phyloP scores from a whole-genome alignment of 2,329 filamentous ascomycete species.

The Alternaria alternata region DNA sequence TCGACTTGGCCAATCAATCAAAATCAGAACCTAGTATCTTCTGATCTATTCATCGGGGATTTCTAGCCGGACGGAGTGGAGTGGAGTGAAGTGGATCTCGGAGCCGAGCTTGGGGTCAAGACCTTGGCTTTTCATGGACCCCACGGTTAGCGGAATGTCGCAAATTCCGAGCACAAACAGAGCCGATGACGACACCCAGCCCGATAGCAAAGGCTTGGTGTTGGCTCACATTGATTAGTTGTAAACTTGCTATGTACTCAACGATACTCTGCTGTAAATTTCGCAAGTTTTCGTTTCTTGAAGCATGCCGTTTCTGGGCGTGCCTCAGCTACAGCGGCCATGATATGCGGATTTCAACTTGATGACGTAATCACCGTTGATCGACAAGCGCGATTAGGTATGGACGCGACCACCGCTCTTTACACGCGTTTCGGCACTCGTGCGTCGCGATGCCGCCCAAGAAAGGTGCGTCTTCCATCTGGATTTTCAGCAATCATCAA shows the following conservation, averaged over 20 bases:
- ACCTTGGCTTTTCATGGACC: too few relatives aligned
- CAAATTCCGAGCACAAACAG: too few relatives aligned
- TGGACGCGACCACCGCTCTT: background rate
- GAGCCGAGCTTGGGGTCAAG: too few relatives aligned
- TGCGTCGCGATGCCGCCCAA: background rate
- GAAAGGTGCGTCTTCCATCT: background rate
- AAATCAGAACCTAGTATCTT: too few relatives aligned
- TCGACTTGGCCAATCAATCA: too few relatives aligned
- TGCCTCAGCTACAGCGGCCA: background rate
- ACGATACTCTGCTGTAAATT: background rate
- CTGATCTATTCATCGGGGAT: too few relatives aligned
- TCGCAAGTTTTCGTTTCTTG: background rate
- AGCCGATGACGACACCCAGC: background rate
- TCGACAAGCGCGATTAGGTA: background rate
- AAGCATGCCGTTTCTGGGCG: background rate
- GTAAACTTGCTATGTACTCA: background rate
- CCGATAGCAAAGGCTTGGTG: background rate
- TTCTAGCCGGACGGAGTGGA: too few relatives aligned
- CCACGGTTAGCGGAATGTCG: too few relatives aligned
- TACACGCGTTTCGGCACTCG: background rate
- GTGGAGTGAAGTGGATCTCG: too few relatives aligned
- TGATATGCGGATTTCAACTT: background rate
- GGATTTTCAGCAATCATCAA: too few relatives aligned
- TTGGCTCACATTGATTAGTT: background rate
- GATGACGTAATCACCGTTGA: slow-evolving; percentile 1